These are phyloP conservation scores for Backusella psychrophila DNA, from an alignment of 192 early-diverging fungal genomes.

Conservation along the genomic window DNA sequence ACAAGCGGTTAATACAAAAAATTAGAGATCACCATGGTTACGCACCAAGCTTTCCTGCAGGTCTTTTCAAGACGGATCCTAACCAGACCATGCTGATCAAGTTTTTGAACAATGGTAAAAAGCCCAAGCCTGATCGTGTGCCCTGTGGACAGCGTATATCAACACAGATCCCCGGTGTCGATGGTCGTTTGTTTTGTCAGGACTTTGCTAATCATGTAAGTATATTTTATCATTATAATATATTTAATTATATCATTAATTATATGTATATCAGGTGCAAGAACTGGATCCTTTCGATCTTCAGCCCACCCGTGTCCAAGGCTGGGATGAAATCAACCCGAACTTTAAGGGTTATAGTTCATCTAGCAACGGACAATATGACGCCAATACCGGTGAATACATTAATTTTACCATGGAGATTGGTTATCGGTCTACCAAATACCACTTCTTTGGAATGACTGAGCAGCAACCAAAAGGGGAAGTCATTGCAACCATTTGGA, in stretches of 20 bases:
- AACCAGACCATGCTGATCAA: conserved; percentile 70
- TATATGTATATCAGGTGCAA: conserved; percentile 43
- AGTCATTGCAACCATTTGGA: conserved; percentile 56
- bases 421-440: conserved; percentile 63
- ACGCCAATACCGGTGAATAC: conserved; percentile 69
- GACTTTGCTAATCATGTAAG: conserved; percentile 66
- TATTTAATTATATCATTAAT: too few relatives aligned
- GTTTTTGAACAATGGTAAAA: conserved; percentile 52
- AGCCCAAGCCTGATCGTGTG: conserved; percentile 61
- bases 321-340: conserved; percentile 62
- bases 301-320: conserved; percentile 54
- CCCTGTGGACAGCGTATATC: conserved; percentile 64
- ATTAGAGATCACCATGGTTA: conserved; percentile 73
- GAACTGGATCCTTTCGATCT: conserved; percentile 68
- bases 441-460: conserved; percentile 64
- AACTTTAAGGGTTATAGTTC: conserved; percentile 65
- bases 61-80: conserved; percentile 64
- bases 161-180: conserved; percentile 58
- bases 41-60: conserved; percentile 63
- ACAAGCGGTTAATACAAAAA: conserved; percentile 55
- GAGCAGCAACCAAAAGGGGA: conserved; percentile 62
- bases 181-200: conserved; percentile 62
- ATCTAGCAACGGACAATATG: conserved; percentile 69
- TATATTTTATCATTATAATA: too few relatives aligned
- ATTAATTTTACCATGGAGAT: conserved; percentile 75